These are phyloP conservation scores for Daldinia concentrica DNA, from an alignment of 495 filamentous ascomycete species.

Conservation along the genomic window DNA sequence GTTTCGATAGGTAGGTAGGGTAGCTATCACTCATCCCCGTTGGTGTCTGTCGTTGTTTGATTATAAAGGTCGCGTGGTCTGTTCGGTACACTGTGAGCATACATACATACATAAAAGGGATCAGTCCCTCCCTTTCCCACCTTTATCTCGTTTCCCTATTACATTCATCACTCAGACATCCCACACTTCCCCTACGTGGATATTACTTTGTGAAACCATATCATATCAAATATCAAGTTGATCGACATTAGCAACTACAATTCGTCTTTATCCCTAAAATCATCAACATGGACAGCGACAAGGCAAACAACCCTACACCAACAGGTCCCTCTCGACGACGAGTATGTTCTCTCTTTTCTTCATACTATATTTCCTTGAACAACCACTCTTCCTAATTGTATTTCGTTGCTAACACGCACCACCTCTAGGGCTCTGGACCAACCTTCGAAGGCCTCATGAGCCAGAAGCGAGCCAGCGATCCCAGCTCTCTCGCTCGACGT, in stretches of 20 bases:
- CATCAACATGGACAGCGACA: conserved; percentile 42
- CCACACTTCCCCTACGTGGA: not conserved
- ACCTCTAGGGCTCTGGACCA: conserved; percentile 47
- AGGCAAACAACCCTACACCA: conserved; percentile 14
- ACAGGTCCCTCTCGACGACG: conserved; percentile 38
- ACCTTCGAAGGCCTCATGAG: conserved; percentile 55
- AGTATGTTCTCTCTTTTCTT: conserved; percentile 23
- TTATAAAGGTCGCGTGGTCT: conserved; percentile 25
- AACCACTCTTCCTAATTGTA: not conserved
- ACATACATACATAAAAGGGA: conserved; percentile 32
- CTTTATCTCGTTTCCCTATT: not conserved
- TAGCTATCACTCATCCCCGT: conserved; percentile 5
- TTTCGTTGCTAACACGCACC: not conserved
- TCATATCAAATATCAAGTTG: not conserved
- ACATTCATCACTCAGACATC: not conserved
- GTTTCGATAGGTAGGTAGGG: not conserved
- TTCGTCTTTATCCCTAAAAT: not conserved
- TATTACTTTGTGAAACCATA: not conserved
- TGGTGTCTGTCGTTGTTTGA: conserved; percentile 20
- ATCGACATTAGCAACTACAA: not conserved
- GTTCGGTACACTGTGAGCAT: not conserved
- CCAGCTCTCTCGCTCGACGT: conserved; percentile 50
- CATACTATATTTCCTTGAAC: too few relatives aligned
- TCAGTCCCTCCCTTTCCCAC: conserved; percentile 8
- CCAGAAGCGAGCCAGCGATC: conserved; percentile 55